Conservation (phyloP, 345 rosid species). For the Camelina hispida region DNA sequence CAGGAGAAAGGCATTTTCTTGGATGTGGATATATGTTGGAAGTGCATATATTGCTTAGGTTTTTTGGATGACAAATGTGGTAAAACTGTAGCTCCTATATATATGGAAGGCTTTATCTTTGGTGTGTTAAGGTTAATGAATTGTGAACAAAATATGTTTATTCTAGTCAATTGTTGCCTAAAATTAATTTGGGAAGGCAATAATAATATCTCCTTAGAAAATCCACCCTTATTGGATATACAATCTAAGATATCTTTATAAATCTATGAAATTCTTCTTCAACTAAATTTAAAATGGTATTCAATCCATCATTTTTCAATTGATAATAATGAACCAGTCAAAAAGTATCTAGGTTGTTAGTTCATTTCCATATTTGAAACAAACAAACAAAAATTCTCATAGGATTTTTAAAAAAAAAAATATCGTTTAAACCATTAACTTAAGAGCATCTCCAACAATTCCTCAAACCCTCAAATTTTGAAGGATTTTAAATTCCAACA, state of each 20-base stretch:
- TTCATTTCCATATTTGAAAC: background rate
- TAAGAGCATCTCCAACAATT: no score
- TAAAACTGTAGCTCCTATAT: background rate
- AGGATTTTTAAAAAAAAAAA: background rate
- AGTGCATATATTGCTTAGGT: background rate
- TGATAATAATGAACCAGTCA: background rate
- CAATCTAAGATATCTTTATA: no score
- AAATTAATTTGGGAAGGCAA: background rate
- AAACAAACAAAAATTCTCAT: background rate
- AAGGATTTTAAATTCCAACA: no score
- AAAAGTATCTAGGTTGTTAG: background rate
- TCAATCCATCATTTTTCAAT: background rate
- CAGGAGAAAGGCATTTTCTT: conserved; percentile 30
- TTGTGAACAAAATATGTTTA: background rate
- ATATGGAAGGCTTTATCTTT: background rate
- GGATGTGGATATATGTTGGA: background rate
- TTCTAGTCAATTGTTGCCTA: background rate
- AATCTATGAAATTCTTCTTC: background rate
- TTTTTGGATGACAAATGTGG: background rate
- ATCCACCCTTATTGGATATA: background rate
- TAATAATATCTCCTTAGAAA: background rate
- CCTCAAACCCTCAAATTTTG: no score
- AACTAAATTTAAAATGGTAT: background rate
- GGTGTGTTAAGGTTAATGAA: conserved; percentile 1
- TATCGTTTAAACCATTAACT: no score